phyloP scores from a whole-genome alignment of 768 basidiomycete genomes.

The Hypsizygus marmoreus region DNA sequence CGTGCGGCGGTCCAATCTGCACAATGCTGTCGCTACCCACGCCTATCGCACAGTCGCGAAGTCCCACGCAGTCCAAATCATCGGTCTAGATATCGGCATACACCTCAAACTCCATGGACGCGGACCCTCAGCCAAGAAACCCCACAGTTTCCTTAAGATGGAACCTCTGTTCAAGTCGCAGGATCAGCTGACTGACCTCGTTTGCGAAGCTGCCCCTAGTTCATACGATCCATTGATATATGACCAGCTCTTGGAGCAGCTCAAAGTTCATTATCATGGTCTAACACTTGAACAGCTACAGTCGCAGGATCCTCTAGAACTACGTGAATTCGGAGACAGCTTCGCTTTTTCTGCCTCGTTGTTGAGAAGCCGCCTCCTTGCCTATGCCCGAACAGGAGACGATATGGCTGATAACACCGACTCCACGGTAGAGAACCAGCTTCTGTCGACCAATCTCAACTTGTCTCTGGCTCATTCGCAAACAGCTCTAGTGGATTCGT shows the following conservation, averaged over 20 bases:
- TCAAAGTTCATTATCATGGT: slow-evolving; percentile 55
- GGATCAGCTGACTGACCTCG: slow-evolving; percentile 64
- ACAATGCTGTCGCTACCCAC: slow-evolving; percentile 62
- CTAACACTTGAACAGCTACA: slow-evolving; percentile 68
- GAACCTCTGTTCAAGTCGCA: slow-evolving; percentile 58
- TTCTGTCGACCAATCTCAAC: slow-evolving; percentile 83
- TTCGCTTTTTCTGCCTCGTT: slow-evolving; percentile 72
- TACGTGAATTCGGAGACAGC: slow-evolving; percentile 78
- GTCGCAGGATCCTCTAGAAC: slow-evolving; percentile 57
- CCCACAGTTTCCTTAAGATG: slow-evolving; percentile 60
- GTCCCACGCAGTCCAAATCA: slow-evolving; percentile 71
- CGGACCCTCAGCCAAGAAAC: slow-evolving; percentile 44
- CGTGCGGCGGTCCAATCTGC: slow-evolving; percentile 52
- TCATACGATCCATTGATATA: slow-evolving; percentile 76
- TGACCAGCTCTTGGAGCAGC: slow-evolving; percentile 52
- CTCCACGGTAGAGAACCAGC: slow-evolving; percentile 54
- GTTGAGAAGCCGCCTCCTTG: slow-evolving; percentile 61
- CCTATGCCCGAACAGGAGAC: slow-evolving; percentile 42
- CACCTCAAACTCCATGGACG: slow-evolving; percentile 45
- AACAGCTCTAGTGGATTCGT: slow-evolving; percentile 71
- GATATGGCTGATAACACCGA: slow-evolving; percentile 44
- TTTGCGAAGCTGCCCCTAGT: slow-evolving; percentile 69
- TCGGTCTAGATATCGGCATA: slow-evolving; percentile 74
- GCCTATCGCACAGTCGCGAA: slow-evolving; percentile 73
- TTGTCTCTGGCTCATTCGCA: slow-evolving; percentile 84